Base-by-base conservation (phyloP, 257 asterid species). In the Solanum piurae region DNA sequence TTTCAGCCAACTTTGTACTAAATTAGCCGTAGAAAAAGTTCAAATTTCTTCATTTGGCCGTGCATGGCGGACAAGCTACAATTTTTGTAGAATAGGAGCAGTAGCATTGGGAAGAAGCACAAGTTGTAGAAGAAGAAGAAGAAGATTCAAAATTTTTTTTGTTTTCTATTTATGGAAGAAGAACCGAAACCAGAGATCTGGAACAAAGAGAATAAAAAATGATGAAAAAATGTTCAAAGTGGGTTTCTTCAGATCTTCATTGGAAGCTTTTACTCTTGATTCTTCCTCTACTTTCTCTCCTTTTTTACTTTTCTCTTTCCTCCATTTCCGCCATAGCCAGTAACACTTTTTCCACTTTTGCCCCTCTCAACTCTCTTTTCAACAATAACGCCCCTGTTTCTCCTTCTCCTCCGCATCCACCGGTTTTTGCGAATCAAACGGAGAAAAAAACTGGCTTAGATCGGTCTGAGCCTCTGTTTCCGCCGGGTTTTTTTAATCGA, bases 331-430 rank as follows among this genome's bases (percentile, higher is more conserved):
- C 94, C 87, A 12, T 92, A 79, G 4, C 91, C 87, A 8, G 88
- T 23, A 52, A 58, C 52, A 37, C 31, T 13, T 34, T 34, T 14
- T 34, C 74, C 89, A 66, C 83, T 42, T 38, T 82, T 75, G 18
- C 91, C 91, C 92, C 96, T 82, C 86, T 96, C 62, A 92, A 86
- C 42, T 92, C 97, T 89, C n/a, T 94, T n/a, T 89, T 95, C 75
- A 84, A 66, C 86, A 86, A 82, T 83, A 76, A 9, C 71, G 80
- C 86, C 86, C 23, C 83, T 14, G 80, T 21, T 5, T 25, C 60
- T 38, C 27, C 73, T 2, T 9, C 40, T 73, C 44, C 18, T 16
- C 40, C 42, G 3, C 25, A 21, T 71, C 52, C 79, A 23, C 25
- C 46, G 46, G 52, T 44, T 79, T 27, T 79, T 7, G 0, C 9